Evolutionary conservation across 768 basidiomycete species (phyloP), one percentile per base, ranked within the genome.

Genomic region (Suillus subluteus): DNA sequence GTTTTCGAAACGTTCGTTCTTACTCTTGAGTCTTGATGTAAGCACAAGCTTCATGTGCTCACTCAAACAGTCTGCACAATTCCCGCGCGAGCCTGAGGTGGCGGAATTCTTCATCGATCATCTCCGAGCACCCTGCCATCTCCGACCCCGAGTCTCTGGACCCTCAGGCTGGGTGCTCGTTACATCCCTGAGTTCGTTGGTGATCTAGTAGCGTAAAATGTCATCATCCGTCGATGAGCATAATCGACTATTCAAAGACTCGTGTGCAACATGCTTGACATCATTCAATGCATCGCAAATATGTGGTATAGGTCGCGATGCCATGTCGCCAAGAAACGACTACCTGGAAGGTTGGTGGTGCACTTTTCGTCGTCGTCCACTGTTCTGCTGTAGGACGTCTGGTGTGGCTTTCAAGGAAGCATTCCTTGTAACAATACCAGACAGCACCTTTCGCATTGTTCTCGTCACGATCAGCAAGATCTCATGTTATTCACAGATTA

Each of bases 331-430:
- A 68, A 12, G 41, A 65, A 40, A 4, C 64, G 63, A n/a, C 59
- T n/a, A 3, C 15, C 5, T 23, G 64, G 64, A 48, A 69, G 58
- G 6, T 68, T 41, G 11, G 52, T 4, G 8, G 37, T 38, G 13
- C 58, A 12, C 4, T 16, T 43, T 52, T 16, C 26, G 0, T 77
- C 72, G 13, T 52, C 26, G 2, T 52, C 15, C 13, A 52, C 7
- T 52, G 82, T 82, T 68, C 69, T 74, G 72, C 7, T 37, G 30
- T 6, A 26, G 23, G 11, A 59, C 23, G 26, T 62, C 38, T 3
- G 32, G 44, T 18, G 35, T 68, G 13, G 6, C 50, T 54, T 30
- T 52, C 26, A 16, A 16, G 6, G 13, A 26, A 26, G 23, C 4
- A 52, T 26, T 15, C 12, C 12, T 50, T 50, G 23, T n/a, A n/a